Percentiles rank a stretch among this genome's conserved stretches.
These are phyloP conservation scores for Rhodofomes roseus DNA, from an alignment of 1,284 basidiomycete genomes.

Conservation along the genomic window DNA sequence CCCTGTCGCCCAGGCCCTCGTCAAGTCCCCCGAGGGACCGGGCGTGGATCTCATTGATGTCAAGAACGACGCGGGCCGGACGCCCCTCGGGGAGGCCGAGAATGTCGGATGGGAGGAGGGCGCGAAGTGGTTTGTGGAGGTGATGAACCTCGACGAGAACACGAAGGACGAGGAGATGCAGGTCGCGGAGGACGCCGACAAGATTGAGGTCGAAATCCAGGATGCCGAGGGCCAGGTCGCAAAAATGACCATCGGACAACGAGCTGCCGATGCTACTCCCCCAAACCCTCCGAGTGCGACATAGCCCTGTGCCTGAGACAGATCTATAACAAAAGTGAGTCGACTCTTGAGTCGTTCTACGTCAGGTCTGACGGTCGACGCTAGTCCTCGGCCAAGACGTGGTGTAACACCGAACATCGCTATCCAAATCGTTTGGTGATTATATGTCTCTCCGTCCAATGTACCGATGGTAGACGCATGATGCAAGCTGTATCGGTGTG, in stretches of 20 bases:
- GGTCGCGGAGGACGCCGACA: conserved; percentile 29
- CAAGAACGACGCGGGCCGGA: conserved; percentile 65
- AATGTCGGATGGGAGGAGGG: conserved; percentile 76
- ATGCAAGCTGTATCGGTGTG: too few relatives aligned
- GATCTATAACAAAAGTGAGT: neutral
- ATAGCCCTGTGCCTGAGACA: neutral
- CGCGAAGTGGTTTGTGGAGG: conserved; percentile 70
- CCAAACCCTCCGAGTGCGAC: neutral
- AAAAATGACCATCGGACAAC: conserved; percentile 45
- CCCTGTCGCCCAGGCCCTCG: conserved; percentile 58
- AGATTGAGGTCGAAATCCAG: conserved; percentile 61
- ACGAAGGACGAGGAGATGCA: conserved; percentile 36
- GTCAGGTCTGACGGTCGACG: neutral
- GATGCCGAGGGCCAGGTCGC: conserved; percentile 64
- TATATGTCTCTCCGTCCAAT: too few relatives aligned
- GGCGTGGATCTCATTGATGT: conserved; percentile 68
- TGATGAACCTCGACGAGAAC: conserved; percentile 64
- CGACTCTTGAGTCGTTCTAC: neutral
- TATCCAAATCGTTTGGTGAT: too few relatives aligned
- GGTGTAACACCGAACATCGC: neutral
- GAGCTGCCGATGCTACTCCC: neutral
- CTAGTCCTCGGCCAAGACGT: neutral
- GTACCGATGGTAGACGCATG: too few relatives aligned
- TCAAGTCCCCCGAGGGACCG: conserved; percentile 51
- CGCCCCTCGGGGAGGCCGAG: conserved; percentile 76